phyloP scores from a whole-genome alignment of 116 monocot genomes.

The Phalaenopsis hybrid region DNA sequence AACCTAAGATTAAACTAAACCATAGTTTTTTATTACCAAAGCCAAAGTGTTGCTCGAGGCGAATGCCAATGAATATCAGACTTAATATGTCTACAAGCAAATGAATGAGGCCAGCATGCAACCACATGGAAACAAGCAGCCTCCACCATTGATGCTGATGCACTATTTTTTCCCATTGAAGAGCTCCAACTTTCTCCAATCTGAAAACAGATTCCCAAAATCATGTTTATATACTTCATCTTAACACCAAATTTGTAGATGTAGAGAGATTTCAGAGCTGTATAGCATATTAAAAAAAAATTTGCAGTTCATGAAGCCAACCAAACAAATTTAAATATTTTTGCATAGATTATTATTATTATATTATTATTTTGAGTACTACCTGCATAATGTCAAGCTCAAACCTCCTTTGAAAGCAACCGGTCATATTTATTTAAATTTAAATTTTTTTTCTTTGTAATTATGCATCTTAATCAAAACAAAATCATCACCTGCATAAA shows the following conservation, averaged over 20 bases:
- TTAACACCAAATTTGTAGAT: not conserved
- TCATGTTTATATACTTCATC: not conserved
- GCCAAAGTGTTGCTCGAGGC: constrained; percentile 5
- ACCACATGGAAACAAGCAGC: constrained; percentile 60
- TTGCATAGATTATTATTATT: no score
- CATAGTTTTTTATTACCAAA: no score
- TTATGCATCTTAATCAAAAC: no score
- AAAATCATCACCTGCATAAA: not conserved
- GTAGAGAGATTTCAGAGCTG: not conserved
- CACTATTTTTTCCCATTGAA: constrained; percentile 56
- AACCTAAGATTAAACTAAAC: no score
- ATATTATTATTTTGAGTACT: no score
- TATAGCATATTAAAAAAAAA: no score
- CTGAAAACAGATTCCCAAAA: constrained; percentile 18
- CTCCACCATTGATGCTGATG: constrained; percentile 70
- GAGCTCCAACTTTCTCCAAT: constrained; percentile 56
- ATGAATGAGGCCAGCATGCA: constrained; percentile 70
- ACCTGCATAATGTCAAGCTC: no score
- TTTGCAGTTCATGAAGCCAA: no score
- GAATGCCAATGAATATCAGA: constrained; percentile 55
- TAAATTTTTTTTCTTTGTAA: no score
- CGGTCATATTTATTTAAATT: not conserved
- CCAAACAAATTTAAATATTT: no score
- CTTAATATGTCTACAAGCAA: constrained; percentile 56
- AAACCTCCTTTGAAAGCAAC: no score